A percentile compares a stretch with the other conserved stretches of the same genome.
Conservation (phyloP, 345 rosid species). For the Microthlaspi erraticum region DNA sequence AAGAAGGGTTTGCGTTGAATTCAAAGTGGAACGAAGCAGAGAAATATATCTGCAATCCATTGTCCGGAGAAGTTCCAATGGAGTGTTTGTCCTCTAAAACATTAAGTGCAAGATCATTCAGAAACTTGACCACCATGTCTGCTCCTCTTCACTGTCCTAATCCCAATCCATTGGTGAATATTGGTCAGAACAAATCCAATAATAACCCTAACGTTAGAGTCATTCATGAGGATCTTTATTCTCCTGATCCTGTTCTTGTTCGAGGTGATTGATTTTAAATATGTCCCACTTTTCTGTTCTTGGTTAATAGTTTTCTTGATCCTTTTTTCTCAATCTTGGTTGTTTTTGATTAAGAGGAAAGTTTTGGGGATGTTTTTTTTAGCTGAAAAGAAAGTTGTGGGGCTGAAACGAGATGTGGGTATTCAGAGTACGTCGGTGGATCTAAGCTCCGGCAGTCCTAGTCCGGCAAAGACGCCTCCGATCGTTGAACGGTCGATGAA, state of each 20-base stretch:
- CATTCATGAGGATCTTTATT: constrained; percentile 44
- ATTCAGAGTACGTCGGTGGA: constrained; percentile 76
- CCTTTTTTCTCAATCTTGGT: background rate
- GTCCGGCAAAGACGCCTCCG: constrained; percentile 84
- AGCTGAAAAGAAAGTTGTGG: constrained; percentile 60
- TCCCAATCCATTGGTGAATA: constrained; percentile 30
- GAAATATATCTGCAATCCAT: constrained; percentile 91
- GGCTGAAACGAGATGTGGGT: constrained; percentile 75
- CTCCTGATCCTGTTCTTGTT: constrained; percentile 37
- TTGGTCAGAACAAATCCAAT: constrained; percentile 48
- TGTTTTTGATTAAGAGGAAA: background rate
- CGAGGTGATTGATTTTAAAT: constrained; percentile 27
- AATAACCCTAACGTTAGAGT: constrained; percentile 35
- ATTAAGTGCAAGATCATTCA: constrained; percentile 74
- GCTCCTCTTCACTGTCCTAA: constrained; percentile 69
- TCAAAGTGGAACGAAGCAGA: constrained; percentile 99
- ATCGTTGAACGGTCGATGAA: constrained; percentile 57
- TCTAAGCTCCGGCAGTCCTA: constrained; percentile 61
- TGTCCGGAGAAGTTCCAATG: constrained; percentile 98
- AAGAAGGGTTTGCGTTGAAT: constrained; percentile 81
- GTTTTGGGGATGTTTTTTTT: constrained; percentile 17
- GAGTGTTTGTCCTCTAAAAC: constrained; percentile 94
- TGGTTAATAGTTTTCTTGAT: constrained; percentile 7
- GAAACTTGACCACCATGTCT: constrained; percentile 66
- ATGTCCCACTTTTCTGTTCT: background rate